phyloP scores from a whole-genome alignment of 108 stramenopile species.

The Fragilaria radians region DNA sequence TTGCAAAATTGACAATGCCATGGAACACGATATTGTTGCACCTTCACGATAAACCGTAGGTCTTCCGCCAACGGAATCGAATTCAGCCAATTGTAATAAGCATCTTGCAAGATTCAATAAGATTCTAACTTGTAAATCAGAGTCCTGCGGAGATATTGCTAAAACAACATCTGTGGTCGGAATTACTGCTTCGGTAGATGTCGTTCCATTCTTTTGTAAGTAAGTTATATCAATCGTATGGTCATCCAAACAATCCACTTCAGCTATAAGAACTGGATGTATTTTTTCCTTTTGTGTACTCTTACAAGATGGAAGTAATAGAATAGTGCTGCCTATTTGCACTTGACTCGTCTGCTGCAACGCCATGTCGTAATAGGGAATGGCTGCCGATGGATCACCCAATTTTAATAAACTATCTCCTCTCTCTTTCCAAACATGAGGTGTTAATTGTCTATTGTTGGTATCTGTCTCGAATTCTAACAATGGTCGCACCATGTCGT shows the following conservation, averaged over 20 bases:
- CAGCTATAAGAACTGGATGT: neutral
- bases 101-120: conserved; percentile 57
- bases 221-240: conserved; percentile 31
- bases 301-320: too few relatives aligned
- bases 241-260: conserved; percentile 4
- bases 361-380: conserved; percentile 55
- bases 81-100: conserved; percentile 43
- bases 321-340: conserved; percentile 26
- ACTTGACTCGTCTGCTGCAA: conserved; percentile 23
- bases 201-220: conserved; percentile 11
- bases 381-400: conserved; percentile 45
- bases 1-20: neutral
- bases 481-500: conserved; percentile 18
- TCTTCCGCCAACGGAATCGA: neutral
- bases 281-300: too few relatives aligned
- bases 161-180: neutral
- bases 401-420: conserved; percentile 48
- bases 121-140: conserved; percentile 37
- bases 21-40: conserved; percentile 1
- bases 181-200: conserved; percentile 18
- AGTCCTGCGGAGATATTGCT: neutral
- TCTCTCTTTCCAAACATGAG: conserved; percentile 30
- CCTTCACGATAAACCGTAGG: neutral
- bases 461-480: conserved; percentile 19
- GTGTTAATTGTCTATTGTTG: neutral